phyloP scores from a whole-genome alignment of 1,139 yeast genomes.

The Debaryomyces fabryi region DNA sequence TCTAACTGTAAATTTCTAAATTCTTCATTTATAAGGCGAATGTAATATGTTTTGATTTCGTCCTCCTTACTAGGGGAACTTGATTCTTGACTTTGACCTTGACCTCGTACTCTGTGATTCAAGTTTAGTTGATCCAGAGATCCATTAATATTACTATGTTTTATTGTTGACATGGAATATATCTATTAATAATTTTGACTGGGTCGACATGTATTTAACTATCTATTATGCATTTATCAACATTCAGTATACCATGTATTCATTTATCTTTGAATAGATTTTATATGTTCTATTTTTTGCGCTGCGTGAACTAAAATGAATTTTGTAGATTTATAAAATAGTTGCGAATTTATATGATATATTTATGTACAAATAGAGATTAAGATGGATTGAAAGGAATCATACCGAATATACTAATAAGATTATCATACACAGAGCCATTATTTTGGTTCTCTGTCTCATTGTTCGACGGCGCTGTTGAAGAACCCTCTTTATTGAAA shows the following conservation, averaged over 20 bases:
- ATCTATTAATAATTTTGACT: not conserved
- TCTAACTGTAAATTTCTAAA: conserved; percentile 43
- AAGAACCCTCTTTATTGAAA: conserved; percentile 38
- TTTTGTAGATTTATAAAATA: not conserved
- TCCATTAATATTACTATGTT: not conserved
- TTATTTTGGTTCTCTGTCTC: conserved; percentile 13
- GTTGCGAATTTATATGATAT: not conserved
- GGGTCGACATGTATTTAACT: not conserved
- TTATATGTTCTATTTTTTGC: not conserved
- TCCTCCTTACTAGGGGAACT: not conserved
- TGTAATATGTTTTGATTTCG: conserved; percentile 23
- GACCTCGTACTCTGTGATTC: conserved; percentile 2
- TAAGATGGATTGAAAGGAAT: conserved; percentile 43
- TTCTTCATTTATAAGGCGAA: conserved; percentile 36
- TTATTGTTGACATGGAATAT: conserved; percentile 1
- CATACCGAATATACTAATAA: conserved; percentile 32
- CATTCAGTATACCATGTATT: not conserved
- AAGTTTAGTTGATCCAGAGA: conserved; percentile 1
- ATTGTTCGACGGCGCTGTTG: conserved; percentile 27
- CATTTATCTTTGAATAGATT: not conserved
- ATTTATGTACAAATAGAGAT: not conserved
- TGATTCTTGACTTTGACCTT: not conserved
- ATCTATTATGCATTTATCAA: not conserved
- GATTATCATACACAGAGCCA: conserved; percentile 20
- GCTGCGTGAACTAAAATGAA: not conserved